A percentile compares a stretch with the other conserved stretches of the same genome.
phyloP scores from a whole-genome alignment of 108 stramenopile genomes.

The Nannochloropsis gaditana region DNA sequence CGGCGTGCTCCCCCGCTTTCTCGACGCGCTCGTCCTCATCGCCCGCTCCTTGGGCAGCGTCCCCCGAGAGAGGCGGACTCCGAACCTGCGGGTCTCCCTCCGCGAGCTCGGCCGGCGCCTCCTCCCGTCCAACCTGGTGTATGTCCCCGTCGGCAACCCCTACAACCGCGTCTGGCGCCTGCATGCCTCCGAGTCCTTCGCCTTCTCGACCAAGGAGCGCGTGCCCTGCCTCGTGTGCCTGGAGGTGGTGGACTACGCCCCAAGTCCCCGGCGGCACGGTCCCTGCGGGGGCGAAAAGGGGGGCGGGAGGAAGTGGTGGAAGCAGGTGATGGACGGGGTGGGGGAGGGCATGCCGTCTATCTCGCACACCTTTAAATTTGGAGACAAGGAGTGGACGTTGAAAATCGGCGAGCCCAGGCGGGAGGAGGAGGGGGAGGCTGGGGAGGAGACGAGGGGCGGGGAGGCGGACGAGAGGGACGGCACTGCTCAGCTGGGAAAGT shows the following conservation, averaged over 20 bases:
- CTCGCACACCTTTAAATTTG: not conserved
- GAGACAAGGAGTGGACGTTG: not conserved
- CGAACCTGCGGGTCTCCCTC: conserved; percentile 58
- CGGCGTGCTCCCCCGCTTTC: conserved; percentile 55
- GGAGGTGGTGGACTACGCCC: conserved; percentile 73
- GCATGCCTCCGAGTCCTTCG: conserved; percentile 69
- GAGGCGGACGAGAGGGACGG: not conserved
- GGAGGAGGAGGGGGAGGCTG: not conserved
- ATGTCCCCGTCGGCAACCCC: conserved; percentile 66
- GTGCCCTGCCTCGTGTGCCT: conserved; percentile 81
- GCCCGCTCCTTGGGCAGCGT: conserved; percentile 65
- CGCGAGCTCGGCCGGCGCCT: conserved; percentile 61
- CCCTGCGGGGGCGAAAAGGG: not conserved
- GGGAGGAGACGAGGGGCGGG: not conserved
- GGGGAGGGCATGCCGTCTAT: not conserved
- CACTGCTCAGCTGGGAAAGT: not conserved
- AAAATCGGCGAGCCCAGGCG: not conserved
- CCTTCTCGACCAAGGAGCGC: conserved; percentile 81
- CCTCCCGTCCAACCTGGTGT: conserved; percentile 70
- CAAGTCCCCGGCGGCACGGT: conserved; percentile 14
- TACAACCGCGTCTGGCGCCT: conserved; percentile 78
- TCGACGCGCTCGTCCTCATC: conserved; percentile 67
- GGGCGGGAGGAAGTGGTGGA: not conserved
- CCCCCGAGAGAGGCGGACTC: conserved; percentile 57
- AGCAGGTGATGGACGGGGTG: not conserved